A percentile compares a stretch with the other conserved stretches of the same genome.
Conservation (phyloP, 495 filamentous ascomycete genomes). For the Penicillium ochrochloron region DNA sequence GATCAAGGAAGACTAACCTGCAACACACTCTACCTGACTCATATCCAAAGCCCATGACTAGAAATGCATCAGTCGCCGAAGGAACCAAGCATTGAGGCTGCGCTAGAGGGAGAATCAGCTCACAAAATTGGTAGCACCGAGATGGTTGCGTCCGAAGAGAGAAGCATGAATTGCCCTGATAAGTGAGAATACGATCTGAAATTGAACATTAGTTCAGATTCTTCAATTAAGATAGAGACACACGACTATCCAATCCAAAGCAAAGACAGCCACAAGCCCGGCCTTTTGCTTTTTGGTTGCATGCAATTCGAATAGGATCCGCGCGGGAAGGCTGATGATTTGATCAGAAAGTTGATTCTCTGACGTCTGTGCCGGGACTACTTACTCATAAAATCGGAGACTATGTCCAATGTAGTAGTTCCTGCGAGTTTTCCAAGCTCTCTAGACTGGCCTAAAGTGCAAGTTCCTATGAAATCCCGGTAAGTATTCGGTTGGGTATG, state of each 20-base stretch:
- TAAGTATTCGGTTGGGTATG: neutral
- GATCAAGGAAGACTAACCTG: neutral
- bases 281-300: neutral
- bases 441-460: neutral
- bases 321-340: neutral
- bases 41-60: conserved; percentile 2
- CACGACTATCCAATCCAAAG: neutral
- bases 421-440: neutral
- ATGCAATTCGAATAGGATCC: neutral
- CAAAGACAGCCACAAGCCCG: neutral
- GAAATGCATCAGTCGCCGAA: neutral
- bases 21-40: neutral
- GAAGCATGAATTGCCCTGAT: neutral
- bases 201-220: neutral
- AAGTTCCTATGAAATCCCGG: neutral
- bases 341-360: neutral
- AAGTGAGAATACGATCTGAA: neutral
- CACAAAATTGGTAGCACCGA: neutral
- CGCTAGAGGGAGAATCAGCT: neutral
- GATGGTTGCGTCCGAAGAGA: neutral
- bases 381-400: neutral
- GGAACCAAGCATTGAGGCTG: neutral
- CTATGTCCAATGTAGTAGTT: neutral
- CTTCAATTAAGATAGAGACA: neutral
- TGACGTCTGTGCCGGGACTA: neutral